phyloP scores from a whole-genome alignment of 805 yeast species.

The Candida gorgasii region DNA sequence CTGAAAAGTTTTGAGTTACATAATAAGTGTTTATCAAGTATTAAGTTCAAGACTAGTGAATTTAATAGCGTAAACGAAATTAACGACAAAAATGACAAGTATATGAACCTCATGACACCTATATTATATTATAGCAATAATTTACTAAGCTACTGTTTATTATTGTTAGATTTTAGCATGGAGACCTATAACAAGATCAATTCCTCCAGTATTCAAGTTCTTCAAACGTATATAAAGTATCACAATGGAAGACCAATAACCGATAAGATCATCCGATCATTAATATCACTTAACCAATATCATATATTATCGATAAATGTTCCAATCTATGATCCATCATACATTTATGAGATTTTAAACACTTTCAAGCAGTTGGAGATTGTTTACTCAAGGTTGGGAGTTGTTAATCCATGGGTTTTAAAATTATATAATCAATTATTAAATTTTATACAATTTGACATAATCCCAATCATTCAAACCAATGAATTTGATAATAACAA shows the following conservation, averaged over 20 bases:
- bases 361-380: slow-evolving; percentile 15
- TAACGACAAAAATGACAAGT: slow-evolving; percentile 10
- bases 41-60: slow-evolving; percentile 9
- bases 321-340: slow-evolving; percentile 26
- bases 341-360: slow-evolving; percentile 20
- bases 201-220: slow-evolving; percentile 9
- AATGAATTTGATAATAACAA: slow-evolving; percentile 15
- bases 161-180: slow-evolving; percentile 16
- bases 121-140: slow-evolving; percentile 16
- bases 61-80: slow-evolving; percentile 5
- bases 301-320: slow-evolving; percentile 21
- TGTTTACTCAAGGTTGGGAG: slow-evolving; percentile 10
- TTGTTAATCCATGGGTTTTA: neutral
- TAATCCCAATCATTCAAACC: slow-evolving; percentile 19
- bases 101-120: slow-evolving; percentile 17
- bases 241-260: slow-evolving; percentile 10
- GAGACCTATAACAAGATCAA: slow-evolving; percentile 16
- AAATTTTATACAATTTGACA: slow-evolving; percentile 16
- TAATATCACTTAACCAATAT: slow-evolving; percentile 13
- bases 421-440: slow-evolving; percentile 18
- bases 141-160: slow-evolving; percentile 14
- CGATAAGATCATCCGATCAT: slow-evolving; percentile 5
- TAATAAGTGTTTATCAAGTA: slow-evolving; percentile 12
- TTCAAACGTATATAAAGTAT: slow-evolving; percentile 10
- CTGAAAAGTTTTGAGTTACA: slow-evolving; percentile 17